phyloP scores from a whole-genome alignment of 169 alveolate genomes.

The Plasmodium berghei region DNA sequence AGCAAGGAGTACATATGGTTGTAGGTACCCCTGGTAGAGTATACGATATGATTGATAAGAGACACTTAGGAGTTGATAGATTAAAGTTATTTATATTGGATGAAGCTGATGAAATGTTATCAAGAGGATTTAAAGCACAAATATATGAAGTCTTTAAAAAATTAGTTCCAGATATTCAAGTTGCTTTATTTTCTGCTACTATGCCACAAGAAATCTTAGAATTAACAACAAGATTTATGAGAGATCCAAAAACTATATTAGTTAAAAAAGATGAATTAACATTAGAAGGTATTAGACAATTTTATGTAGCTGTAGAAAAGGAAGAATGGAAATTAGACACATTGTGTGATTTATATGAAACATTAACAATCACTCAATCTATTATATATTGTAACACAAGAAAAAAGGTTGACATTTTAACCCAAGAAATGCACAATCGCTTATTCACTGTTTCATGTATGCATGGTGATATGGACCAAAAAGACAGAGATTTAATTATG shows the following conservation, averaged over 20 bases:
- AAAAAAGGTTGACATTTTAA: constrained; percentile 97
- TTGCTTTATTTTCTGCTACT: constrained; percentile 98
- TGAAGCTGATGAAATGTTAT: constrained; percentile 99
- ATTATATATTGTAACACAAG: constrained; percentile 99
- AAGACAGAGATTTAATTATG: constrained; percentile 98
- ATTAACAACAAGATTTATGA: constrained; percentile 98
- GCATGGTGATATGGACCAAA: constrained; percentile 99
- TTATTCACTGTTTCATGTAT: constrained; percentile 96
- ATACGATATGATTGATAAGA: constrained; percentile 97
- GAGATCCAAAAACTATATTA: constrained; percentile 97
- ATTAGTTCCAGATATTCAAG: constrained; percentile 97
- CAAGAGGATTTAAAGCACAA: constrained; percentile 97
- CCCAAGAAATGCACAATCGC: constrained; percentile 97
- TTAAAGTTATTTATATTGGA: constrained; percentile 97
- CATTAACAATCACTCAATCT: constrained; percentile 98
- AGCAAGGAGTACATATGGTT: constrained; percentile 97
- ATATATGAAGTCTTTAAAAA: constrained; percentile 96
- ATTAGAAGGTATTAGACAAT: constrained; percentile 98
- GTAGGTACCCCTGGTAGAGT: constrained; percentile 99
- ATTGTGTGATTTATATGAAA: constrained; percentile 97
- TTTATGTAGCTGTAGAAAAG: constrained; percentile 97
- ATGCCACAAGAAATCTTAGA: constrained; percentile 98
- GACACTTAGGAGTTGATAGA: constrained; percentile 95
- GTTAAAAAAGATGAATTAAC: constrained; percentile 99
- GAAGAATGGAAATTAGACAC: constrained; percentile 99